Conservation (phyloP, 345 rosid genomes). For the Murraya koenigii region DNA sequence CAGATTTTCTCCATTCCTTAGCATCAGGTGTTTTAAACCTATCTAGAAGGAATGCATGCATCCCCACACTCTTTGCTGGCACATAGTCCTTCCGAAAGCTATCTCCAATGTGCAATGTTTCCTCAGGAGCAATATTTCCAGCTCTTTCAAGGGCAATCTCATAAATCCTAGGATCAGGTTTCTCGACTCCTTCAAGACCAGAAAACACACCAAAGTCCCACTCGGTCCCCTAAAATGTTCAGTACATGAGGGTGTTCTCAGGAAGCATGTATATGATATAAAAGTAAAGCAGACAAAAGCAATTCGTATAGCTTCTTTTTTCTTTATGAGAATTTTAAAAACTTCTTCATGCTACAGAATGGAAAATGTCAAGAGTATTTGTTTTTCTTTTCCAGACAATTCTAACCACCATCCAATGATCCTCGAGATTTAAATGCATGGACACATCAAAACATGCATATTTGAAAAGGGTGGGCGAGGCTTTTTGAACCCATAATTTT, state of each 20-base stretch:
- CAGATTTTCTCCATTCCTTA: slow-evolving; percentile 70
- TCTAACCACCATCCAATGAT: background rate
- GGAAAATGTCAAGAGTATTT: background rate
- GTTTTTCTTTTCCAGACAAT: background rate
- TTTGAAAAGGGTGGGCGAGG: background rate
- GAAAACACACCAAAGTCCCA: slow-evolving; percentile 99
- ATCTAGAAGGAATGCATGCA: slow-evolving; percentile 86
- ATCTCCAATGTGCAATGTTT: slow-evolving; percentile 81
- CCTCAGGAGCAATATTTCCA: slow-evolving; percentile 69
- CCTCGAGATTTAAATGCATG: background rate
- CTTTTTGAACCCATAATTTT: too few species aligned
- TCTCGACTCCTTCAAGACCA: slow-evolving; percentile 89
- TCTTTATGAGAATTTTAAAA: background rate
- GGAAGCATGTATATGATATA: background rate
- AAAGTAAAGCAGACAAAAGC: background rate
- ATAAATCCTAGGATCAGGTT: slow-evolving; percentile 79
- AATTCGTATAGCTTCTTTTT: background rate
- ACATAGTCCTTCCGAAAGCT: slow-evolving; percentile 86
- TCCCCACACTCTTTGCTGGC: slow-evolving; percentile 82
- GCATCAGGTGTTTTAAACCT: slow-evolving; percentile 88
- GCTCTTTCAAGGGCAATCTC: slow-evolving; percentile 73
- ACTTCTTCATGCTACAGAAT: background rate
- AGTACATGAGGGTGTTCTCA: background rate
- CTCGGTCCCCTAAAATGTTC: slow-evolving; percentile 59
- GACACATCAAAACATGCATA: background rate